A percentile compares a stretch with the other conserved stretches of the same genome.
Evolutionary conservation across 1,284 basidiomycete genomes (phyloP).

Genomic region (Cryptococcus depauperatus): DNA sequence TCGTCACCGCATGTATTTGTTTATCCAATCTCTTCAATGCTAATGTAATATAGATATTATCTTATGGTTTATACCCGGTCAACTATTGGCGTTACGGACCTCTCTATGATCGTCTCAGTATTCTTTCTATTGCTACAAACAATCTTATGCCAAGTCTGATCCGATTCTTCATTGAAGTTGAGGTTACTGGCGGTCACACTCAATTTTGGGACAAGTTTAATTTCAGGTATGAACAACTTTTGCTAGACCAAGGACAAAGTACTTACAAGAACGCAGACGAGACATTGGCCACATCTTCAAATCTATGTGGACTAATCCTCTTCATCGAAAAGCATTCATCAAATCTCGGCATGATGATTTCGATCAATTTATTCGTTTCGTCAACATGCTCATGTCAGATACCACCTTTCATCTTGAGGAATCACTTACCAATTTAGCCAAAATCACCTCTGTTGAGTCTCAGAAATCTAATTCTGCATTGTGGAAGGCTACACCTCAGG

Average conservation of each 20-base stretch:
- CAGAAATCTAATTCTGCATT: conserved; percentile 68
- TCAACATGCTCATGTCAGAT: conserved; percentile 98
- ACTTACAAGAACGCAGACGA: conserved; percentile 50
- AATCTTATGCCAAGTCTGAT: conserved; percentile 87
- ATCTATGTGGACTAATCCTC: conserved; percentile 78
- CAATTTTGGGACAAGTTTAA: conserved; percentile 78
- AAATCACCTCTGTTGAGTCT: conserved; percentile 76
- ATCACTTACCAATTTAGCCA: conserved; percentile 76
- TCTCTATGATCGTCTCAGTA: conserved; percentile 72
- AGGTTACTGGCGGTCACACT: conserved; percentile 91
- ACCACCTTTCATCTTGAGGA: conserved; percentile 98
- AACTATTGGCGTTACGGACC: conserved; percentile 69
- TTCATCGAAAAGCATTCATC: conserved; percentile 74
- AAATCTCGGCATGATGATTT: conserved; percentile 66
- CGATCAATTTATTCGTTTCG: conserved; percentile 87
- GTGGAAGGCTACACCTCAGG: conserved; percentile 60
- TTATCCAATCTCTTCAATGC: no score
- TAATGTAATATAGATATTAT: conserved; percentile 56
- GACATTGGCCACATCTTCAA: conserved; percentile 80
- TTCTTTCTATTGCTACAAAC: conserved; percentile 73
- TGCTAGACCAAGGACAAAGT: neutral
- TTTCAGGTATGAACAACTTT: conserved; percentile 11
- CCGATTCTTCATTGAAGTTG: conserved; percentile 96
- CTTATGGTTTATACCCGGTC: conserved; percentile 70
- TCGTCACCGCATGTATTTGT: conserved; percentile 66